phyloP scores from a whole-genome alignment of 2,329 filamentous ascomycete species.

The Mycosphaerella arachidis region DNA sequence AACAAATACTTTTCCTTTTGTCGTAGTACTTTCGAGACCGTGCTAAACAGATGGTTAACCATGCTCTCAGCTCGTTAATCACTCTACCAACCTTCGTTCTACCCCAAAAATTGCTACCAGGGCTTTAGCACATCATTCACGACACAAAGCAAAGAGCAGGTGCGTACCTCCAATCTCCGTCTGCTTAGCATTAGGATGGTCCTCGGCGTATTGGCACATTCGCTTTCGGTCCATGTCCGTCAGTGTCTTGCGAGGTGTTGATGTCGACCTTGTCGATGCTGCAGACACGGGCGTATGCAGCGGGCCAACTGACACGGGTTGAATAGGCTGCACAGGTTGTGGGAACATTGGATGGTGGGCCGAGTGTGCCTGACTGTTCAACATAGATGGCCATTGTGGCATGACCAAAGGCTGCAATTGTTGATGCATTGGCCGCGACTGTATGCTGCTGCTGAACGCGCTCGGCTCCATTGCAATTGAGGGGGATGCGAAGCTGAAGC shows the following conservation, averaged over 20 bases:
- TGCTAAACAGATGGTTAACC: constrained; percentile 53
- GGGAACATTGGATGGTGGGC: constrained; percentile 59
- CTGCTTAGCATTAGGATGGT: constrained; percentile 87
- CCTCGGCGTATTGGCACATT: constrained; percentile 92
- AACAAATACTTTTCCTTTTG: constrained; percentile 93
- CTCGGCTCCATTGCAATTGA: constrained; percentile 56
- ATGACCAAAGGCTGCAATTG: constrained; percentile 68
- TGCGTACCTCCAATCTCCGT: constrained; percentile 83
- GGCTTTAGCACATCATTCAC: constrained; percentile 29
- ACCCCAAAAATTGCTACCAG: constrained; percentile 78
- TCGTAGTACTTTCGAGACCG: constrained; percentile 94
- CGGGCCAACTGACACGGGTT: constrained; percentile 45
- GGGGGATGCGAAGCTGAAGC: constrained; percentile 59
- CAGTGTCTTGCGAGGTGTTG: constrained; percentile 61
- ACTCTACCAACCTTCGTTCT: constrained; percentile 75
- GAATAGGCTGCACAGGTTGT: constrained; percentile 46
- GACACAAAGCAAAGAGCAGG: neutral
- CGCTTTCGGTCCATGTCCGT: constrained; percentile 83
- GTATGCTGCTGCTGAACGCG: constrained; percentile 53
- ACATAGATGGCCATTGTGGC: constrained; percentile 77
- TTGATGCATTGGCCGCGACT: constrained; percentile 47
- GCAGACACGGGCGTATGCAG: constrained; percentile 50
- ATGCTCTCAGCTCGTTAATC: neutral
- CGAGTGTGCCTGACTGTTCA: constrained; percentile 60
- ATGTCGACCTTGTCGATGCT: constrained; percentile 40